Conservation (phyloP, 768 basidiomycete genomes). For the Pisolithus orientalis region DNA sequence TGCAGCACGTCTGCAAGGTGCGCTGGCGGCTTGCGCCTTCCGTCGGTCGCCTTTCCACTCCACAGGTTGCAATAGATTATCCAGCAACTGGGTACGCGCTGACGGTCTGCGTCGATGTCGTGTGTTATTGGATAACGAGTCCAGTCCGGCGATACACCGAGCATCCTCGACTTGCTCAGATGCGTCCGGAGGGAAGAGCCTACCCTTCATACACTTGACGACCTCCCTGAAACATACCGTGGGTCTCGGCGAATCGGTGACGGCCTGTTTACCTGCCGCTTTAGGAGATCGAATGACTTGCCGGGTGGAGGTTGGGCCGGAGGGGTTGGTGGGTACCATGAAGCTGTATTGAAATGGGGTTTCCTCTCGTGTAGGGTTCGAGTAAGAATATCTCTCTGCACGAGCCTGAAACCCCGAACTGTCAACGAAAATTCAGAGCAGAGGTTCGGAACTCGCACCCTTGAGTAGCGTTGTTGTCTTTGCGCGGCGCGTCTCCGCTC, state of each 20-base stretch:
- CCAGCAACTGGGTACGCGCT: conserved; percentile 33
- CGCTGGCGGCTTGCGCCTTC: conserved; percentile 35
- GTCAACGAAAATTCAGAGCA: conserved; percentile 1
- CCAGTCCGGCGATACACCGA: conserved; percentile 21
- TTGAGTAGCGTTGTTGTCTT: conserved; percentile 14
- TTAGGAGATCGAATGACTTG: conserved; percentile 10
- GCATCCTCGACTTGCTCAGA: conserved; percentile 28
- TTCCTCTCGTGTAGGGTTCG: conserved; percentile 10
- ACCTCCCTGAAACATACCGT: conserved; percentile 53
- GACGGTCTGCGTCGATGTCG: conserved; percentile 16
- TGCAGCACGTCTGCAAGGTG: conserved; percentile 25
- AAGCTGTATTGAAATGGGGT: conserved; percentile 29
- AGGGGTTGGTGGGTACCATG: conserved; percentile 20
- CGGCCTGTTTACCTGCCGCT: conserved; percentile 3
- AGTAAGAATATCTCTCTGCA: not conserved
- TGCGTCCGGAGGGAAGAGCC: conserved; percentile 43
- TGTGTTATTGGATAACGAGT: conserved; percentile 6
- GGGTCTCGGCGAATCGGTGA: conserved; percentile 19
- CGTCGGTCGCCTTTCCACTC: conserved; percentile 36
- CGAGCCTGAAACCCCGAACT: conserved; percentile 11
- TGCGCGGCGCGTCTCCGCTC: conserved; percentile 19
- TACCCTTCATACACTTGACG: conserved; percentile 50
- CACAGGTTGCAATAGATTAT: conserved; percentile 37
- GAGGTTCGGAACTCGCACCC: conserved; percentile 11
- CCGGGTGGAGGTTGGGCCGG: conserved; percentile 15